Percentiles rank a stretch among this genome's conserved stretches.
phyloP scores from a whole-genome alignment of 2,329 filamentous ascomycete species.

The Macrophomina tecta region DNA sequence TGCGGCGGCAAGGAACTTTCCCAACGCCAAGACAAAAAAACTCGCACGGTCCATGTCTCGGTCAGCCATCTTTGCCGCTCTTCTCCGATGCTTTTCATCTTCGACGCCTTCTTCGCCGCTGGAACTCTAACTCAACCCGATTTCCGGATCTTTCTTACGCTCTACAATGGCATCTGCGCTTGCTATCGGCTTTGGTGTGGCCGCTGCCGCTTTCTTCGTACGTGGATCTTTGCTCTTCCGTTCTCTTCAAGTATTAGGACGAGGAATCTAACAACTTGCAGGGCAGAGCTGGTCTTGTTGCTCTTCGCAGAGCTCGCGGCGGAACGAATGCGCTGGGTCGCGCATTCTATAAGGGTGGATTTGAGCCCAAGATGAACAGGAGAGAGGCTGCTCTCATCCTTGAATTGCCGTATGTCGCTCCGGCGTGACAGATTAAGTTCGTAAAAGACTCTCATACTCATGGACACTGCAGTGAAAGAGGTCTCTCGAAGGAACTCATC shows the following conservation, averaged over 20 bases:
- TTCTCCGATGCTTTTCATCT: conserved; percentile 15
- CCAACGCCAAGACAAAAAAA: conserved; percentile 21
- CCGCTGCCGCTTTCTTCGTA: conserved; percentile 71
- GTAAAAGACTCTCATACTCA: not conserved
- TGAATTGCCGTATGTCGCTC: conserved; percentile 74
- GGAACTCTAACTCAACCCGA: not conserved
- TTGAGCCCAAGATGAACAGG: conserved; percentile 92
- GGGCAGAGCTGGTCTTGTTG: conserved; percentile 92
- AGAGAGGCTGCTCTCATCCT: conserved; percentile 90
- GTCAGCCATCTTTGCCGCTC: conserved; percentile 25
- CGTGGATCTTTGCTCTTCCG: conserved; percentile 31
- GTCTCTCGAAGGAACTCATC: conserved; percentile 88
- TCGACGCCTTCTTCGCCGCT: conserved; percentile 7
- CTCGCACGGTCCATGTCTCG: conserved; percentile 18
- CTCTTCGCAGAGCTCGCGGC: conserved; percentile 80
- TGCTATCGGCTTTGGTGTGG: conserved; percentile 65
- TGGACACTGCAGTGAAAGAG: conserved; percentile 70
- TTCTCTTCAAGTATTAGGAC: not conserved
- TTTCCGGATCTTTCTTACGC: not conserved
- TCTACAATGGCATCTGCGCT: conserved; percentile 63
- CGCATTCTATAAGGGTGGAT: conserved; percentile 98
- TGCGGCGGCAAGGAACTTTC: conserved; percentile 24
- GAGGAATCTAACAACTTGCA: conserved; percentile 47
- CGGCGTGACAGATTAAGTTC: not conserved
- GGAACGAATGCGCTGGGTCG: conserved; percentile 75